Percentiles rank a stretch among this genome's conserved stretches.
Evolutionary conservation across 495 filamentous ascomycete species (phyloP).

Genomic region (Glutinoglossum americanum): DNA sequence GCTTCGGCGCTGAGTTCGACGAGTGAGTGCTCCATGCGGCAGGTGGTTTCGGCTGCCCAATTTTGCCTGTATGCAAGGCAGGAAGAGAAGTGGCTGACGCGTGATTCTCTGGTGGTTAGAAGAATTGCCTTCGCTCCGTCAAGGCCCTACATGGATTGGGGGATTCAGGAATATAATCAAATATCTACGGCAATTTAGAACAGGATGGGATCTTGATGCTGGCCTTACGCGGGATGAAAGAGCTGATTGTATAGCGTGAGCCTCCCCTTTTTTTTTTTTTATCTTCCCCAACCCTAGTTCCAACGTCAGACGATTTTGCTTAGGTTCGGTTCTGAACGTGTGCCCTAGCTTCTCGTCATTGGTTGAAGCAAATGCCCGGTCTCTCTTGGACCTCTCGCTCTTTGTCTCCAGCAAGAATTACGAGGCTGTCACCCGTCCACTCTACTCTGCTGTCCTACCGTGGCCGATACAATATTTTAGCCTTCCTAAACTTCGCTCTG

Average conservation of each 20-base stretch:
- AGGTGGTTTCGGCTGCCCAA: slow-evolving; percentile 4
- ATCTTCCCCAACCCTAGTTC: not conserved
- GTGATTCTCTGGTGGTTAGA: slow-evolving; percentile 22
- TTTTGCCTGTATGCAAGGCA: not conserved
- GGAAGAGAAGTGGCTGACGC: not conserved
- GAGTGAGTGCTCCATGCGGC: not conserved
- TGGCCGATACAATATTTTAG: slow-evolving; percentile 71
- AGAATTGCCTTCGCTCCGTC: slow-evolving; percentile 49
- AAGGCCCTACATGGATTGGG: slow-evolving; percentile 38
- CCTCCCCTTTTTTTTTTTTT: not conserved
- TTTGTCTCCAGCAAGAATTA: slow-evolving; percentile 83
- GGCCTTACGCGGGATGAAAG: slow-evolving; percentile 22
- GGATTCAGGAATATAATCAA: slow-evolving; percentile 56
- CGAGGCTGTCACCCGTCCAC: slow-evolving; percentile 43
- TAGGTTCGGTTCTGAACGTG: not conserved
- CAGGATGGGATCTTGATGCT: slow-evolving; percentile 32
- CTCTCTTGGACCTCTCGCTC: slow-evolving; percentile 58
- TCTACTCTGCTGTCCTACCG: slow-evolving; percentile 51
- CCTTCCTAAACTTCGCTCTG: slow-evolving; percentile 39
- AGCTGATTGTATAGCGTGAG: slow-evolving; percentile 35
- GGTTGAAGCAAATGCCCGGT: slow-evolving; percentile 37
- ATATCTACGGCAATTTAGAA: slow-evolving; percentile 34
- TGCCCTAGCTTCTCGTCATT: slow-evolving; percentile 23
- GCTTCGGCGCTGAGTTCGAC: slow-evolving; percentile 40
- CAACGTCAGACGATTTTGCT: not conserved